Evolutionary conservation across 2,329 filamentous ascomycete species (phyloP), one percentile per base, ranked within the genome.

Genomic region (Calonectria multiphialidica): DNA sequence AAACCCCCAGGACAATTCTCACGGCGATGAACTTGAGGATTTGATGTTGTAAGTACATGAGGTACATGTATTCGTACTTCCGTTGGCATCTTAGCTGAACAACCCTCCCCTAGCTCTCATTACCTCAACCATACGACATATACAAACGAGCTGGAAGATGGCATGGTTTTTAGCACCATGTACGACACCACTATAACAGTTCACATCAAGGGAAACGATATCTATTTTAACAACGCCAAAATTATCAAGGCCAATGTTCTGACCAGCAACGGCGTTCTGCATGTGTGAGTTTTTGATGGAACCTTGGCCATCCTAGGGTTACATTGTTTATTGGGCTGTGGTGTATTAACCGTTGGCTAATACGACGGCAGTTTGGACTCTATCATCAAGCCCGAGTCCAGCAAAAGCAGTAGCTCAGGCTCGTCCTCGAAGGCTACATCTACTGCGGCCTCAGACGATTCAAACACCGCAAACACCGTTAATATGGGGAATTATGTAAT

Each of bases 151-250:
- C 71, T 78, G 0, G 42, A 66, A 0, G 75, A 78, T 30, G 76
- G 76, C 0, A 68, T 70, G 53, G 66, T 76, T 5, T 15, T 78
- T 0, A 70, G 53, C 8, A 78, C 75, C 13, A 42, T 75, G 2
- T 76, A 78, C 42, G 53, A 76, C 15, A 74, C 72, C 2, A 72
- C 47, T 1, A 70, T 78, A 1, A 59, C 61, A 5, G 74, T 78
- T 0, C 45, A 42, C 1, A 71, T 78, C 5, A 75, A 71, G 33
- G 66, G 53, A 0, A 23, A 70, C 8, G 74, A 76, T 8, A 77
- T 78, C 10, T 78, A 66, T 35, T 78, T 78, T 50, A 77, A 77
- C 66, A 78, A 78, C 2, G 76, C 76, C 66, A 78, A 76, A 47
- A 66, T 78, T 0, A 76, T 78, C 5, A 69, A 78, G 30, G 35